phyloP scores from a whole-genome alignment of 345 rosid genomes.

The Populus davidiana region DNA sequence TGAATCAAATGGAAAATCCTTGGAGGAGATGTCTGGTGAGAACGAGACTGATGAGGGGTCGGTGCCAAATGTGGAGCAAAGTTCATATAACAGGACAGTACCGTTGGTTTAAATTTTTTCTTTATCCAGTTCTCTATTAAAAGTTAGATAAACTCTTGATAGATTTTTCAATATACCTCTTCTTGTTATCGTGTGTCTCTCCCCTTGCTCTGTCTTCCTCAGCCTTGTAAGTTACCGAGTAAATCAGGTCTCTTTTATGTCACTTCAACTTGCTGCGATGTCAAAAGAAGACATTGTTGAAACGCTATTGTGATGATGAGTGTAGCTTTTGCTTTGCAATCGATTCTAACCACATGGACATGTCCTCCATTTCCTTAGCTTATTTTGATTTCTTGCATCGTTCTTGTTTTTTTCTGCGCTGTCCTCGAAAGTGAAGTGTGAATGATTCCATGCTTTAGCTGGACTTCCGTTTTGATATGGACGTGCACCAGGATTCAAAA shows the following conservation, averaged over 20 bases:
- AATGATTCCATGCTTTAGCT: background rate
- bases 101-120: slow-evolving; percentile 6
- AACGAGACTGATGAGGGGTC: slow-evolving; percentile 31
- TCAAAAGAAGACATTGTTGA: too few relatives aligned
- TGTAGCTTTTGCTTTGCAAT: too few relatives aligned
- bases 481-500: background rate
- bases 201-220: too few relatives aligned
- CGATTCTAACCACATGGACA: background rate
- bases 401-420: background rate
- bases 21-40: slow-evolving; percentile 86
- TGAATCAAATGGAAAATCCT: slow-evolving; percentile 76
- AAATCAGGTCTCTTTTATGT: too few relatives aligned
- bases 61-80: background rate
- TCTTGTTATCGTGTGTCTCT: background rate
- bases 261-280: too few relatives aligned
- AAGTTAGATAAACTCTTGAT: background rate
- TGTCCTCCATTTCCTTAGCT: background rate
- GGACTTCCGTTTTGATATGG: background rate
- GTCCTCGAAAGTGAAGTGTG: background rate
- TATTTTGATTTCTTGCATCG: too few relatives aligned
- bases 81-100: slow-evolving; percentile 23
- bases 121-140: background rate
- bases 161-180: too few relatives aligned
- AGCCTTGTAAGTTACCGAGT: too few relatives aligned
- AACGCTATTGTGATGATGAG: too few relatives aligned